A percentile compares a stretch with the other conserved stretches of the same genome.
phyloP scores from a whole-genome alignment of 2,329 filamentous ascomycete species.

The Corinectria fuckeliana region DNA sequence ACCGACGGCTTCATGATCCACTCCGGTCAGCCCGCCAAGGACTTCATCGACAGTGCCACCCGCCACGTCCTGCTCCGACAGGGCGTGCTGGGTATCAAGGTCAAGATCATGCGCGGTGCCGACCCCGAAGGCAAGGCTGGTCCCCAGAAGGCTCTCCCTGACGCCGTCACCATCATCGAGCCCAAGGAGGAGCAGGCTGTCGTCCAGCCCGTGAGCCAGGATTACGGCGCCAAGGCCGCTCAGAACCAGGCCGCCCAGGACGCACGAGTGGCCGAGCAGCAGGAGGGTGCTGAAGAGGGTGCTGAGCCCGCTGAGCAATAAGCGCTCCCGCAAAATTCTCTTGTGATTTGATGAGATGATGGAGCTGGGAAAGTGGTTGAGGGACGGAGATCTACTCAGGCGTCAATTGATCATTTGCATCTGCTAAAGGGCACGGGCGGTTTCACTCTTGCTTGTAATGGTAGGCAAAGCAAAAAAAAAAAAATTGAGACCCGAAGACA shows the following conservation, averaged over 20 bases:
- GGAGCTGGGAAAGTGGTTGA: constrained; percentile 36
- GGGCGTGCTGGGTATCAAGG: constrained; percentile 99
- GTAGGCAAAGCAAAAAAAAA: constrained; percentile 45
- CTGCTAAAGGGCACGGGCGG: constrained; percentile 47
- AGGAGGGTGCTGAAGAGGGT: constrained; percentile 63
- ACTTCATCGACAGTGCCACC: constrained; percentile 99
- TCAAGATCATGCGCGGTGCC: constrained; percentile 99
- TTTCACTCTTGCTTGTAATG: constrained; percentile 49
- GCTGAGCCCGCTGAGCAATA: constrained; percentile 54
- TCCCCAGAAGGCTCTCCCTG: constrained; percentile 95
- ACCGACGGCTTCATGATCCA: constrained; percentile 99
- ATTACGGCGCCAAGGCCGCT: constrained; percentile 93
- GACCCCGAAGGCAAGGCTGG: constrained; percentile 99
- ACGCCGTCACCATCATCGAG: constrained; percentile 99
- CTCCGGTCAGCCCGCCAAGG: constrained; percentile 98
- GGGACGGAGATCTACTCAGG: constrained; percentile 48
- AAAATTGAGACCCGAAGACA: constrained; percentile 46
- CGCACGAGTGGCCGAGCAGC: constrained; percentile 64
- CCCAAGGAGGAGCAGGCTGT: constrained; percentile 99
- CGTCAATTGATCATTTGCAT: constrained; percentile 53
- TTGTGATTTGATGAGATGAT: constrained; percentile 31
- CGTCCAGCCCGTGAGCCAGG: constrained; percentile 94
- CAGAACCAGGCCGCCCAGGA: constrained; percentile 69
- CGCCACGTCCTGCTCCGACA: constrained; percentile 99
- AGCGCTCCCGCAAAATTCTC: constrained; percentile 28